Evolutionary conservation across 139 green algal genomes (phyloP).

Genomic region (Chlorella vulgaris): DNA sequence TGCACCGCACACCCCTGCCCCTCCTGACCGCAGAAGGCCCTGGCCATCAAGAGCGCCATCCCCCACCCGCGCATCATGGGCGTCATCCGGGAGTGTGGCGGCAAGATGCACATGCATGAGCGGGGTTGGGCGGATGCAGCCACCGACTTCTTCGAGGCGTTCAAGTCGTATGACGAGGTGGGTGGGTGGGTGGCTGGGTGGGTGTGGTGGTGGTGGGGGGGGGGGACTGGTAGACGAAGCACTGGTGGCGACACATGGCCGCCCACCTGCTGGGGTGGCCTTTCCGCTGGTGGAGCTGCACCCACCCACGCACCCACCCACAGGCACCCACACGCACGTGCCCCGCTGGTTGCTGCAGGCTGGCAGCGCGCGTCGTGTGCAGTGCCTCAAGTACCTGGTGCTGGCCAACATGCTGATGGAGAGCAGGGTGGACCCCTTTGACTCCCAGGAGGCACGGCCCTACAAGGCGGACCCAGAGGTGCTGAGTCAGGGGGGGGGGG

Average conservation of each 20-base stretch:
- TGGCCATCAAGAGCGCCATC: slow-evolving; percentile 94
- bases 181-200: slow-evolving; percentile 13
- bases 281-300: no score
- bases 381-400: slow-evolving; percentile 99
- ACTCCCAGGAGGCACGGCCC: slow-evolving; percentile 90
- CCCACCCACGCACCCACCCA: no score
- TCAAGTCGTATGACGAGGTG: slow-evolving; percentile 99
- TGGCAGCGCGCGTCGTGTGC: slow-evolving; percentile 68
- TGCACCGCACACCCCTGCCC: no score
- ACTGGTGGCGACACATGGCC: no score
- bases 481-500: not conserved
- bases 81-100: slow-evolving; percentile 96
- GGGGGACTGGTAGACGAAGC: no score
- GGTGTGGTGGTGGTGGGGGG: not conserved
- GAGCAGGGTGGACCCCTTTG: slow-evolving; percentile 94
- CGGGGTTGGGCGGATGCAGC: slow-evolving; percentile 85
- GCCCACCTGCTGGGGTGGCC: no score
- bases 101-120: slow-evolving; percentile 99
- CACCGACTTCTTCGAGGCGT: slow-evolving; percentile 99
- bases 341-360: no score
- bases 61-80: slow-evolving; percentile 98
- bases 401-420: slow-evolving; percentile 99
- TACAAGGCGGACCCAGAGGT: slow-evolving; percentile 82
- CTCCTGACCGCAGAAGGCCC: slow-evolving; percentile 49
- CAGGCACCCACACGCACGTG: no score